Conservation (phyloP, 2,329 filamentous ascomycete species). For the Penicillium sp. region DNA sequence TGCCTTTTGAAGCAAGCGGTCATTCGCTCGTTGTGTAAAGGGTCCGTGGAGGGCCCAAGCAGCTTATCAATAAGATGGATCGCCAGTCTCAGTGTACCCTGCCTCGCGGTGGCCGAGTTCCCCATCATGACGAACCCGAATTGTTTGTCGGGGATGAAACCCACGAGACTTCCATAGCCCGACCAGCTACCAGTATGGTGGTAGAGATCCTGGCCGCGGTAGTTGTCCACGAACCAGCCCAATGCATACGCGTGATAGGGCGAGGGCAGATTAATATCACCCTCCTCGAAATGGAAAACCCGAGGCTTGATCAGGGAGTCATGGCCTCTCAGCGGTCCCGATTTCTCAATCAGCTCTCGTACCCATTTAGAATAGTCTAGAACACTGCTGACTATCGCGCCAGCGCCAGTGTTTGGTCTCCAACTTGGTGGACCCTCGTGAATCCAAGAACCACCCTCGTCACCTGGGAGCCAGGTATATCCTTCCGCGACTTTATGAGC, state of each 20-base stretch:
- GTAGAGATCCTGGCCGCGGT: constrained; percentile 20
- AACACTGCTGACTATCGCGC: constrained; percentile 27
- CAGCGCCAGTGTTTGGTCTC: constrained; percentile 18
- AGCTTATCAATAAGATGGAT: constrained; percentile 13
- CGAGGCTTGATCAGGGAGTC: constrained; percentile 15
- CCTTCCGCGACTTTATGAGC: constrained; percentile 14
- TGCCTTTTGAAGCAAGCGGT: constrained; percentile 3
- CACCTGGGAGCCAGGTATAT: constrained; percentile 20
- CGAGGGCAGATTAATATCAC: constrained; percentile 9
- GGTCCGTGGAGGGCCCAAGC: constrained; percentile 8
- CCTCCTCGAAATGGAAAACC: constrained; percentile 4
- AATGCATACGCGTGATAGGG: constrained; percentile 22
- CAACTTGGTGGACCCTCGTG: constrained; percentile 18
- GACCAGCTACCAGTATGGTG: constrained; percentile 24
- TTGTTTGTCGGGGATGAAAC: constrained; percentile 20
- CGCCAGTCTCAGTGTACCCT: constrained; percentile 1
- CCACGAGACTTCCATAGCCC: constrained; percentile 23
- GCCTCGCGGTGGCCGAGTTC: constrained; percentile 11
- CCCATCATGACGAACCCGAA: constrained; percentile 28
- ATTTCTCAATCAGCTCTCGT: constrained; percentile 19
- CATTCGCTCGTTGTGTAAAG: constrained; percentile 2
- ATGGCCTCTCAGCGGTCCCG: constrained; percentile 18
- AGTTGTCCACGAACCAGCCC: constrained; percentile 24
- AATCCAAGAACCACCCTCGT: constrained; percentile 9
- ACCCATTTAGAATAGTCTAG: constrained; percentile 28